Evolutionary conservation across 164 flowering plant species (phyloP), one percentile per base, ranked within the genome.

Genomic region (Stephania cephalantha): DNA sequence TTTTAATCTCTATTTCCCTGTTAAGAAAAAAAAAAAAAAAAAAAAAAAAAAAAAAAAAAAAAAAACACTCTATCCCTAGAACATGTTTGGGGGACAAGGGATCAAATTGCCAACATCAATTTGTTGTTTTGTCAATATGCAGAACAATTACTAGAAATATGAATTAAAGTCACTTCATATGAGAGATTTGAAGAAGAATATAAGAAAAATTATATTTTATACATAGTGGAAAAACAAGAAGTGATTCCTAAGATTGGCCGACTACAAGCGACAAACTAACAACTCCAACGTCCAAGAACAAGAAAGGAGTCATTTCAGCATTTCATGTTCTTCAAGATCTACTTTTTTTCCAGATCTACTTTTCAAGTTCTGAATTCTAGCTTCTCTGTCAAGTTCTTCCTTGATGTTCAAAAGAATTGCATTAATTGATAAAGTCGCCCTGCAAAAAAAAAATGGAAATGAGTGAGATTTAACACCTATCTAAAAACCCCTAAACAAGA

Each of bases 321-420:
- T 58, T 58, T 58, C 64, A 58, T 58, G 18, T 58, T 18, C 64
- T 58, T 58, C 64, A 1, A 7, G 18, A n/a, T 48, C 1, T 46
- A 0, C 1, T 46, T 46, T 46, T 46, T 10, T 55, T 15, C 17
- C 63, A 11, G 17, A 11, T 55, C 63, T 18, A 13, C 18, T 55
- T 55, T 58, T n/a, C 64, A 58, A 58, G 64, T 58, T 58, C n/a
- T 58, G n/a, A 58, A 58, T n/a, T 58, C 64, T 6, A 58, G 64
- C 64, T 15, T 18, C 64, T 58, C n/a, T 58, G 64, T 15, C 18
- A 15, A 58, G 64, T 15, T 15, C 64, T 17, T 15, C 64, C 5
- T 58, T 58, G 18, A 6, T 5, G 6, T 58, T 17, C 20, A 58
- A 58, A 15, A 58, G 64, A 58, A 58, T 58, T 58, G 64, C 1